These are phyloP conservation scores for Venturia asperata DNA, from an alignment of 2,329 filamentous ascomycete genomes.

Conservation along the genomic window DNA sequence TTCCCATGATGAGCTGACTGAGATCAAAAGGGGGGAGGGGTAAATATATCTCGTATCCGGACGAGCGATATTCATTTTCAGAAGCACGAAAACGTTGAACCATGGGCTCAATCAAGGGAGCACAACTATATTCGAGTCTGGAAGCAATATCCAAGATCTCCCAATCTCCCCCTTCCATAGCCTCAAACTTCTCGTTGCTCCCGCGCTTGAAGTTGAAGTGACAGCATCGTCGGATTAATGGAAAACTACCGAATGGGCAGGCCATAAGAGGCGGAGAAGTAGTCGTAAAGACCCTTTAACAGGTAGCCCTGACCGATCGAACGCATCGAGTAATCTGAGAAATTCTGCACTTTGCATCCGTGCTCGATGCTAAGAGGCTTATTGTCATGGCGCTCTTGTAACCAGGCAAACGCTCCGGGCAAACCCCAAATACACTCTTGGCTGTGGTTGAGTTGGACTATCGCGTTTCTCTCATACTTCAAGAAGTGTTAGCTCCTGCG, in stretches of 20 bases:
- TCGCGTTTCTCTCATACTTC: slow-evolving; percentile 15
- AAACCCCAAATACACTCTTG: slow-evolving; percentile 13
- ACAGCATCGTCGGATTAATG: background rate
- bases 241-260: background rate
- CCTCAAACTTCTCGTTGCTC: background rate
- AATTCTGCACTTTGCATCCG: slow-evolving; percentile 7
- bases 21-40: too few relatives aligned
- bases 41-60: too few relatives aligned
- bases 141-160: too few relatives aligned
- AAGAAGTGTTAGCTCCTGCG: background rate
- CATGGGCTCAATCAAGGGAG: too few relatives aligned
- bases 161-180: background rate
- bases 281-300: background rate
- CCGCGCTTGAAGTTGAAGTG: background rate
- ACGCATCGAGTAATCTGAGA: background rate
- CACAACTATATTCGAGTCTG: too few relatives aligned
- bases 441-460: slow-evolving; percentile 11
- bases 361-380: background rate
- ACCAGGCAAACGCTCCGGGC: slow-evolving; percentile 17
- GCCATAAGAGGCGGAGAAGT: background rate
- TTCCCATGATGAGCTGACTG: too few relatives aligned
- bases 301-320: background rate
- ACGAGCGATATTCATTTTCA: too few relatives aligned
- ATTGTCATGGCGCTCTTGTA: slow-evolving; percentile 12
- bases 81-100: too few relatives aligned